Percentiles rank a stretch among this genome's conserved stretches.
These are phyloP conservation scores for Cladosporium sp. DNA, from an alignment of 2,329 filamentous ascomycete genomes.

Conservation along the genomic window DNA sequence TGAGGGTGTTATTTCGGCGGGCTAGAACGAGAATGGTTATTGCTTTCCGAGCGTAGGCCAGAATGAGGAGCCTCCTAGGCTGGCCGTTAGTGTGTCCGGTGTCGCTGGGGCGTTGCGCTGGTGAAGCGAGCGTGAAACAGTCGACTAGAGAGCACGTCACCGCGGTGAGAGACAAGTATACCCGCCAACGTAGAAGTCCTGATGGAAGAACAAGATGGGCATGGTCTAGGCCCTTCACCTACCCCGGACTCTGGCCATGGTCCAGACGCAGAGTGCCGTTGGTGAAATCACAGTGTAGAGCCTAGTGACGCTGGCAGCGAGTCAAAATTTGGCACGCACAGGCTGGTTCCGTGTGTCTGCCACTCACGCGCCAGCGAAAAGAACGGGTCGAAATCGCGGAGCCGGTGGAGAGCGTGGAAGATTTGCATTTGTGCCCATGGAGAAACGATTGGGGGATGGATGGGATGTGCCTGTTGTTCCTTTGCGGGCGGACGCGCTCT, in stretches of 20 bases:
- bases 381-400: constrained; percentile 8
- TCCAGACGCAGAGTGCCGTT: constrained; percentile 12
- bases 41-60: constrained; percentile 5
- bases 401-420: constrained; percentile 9
- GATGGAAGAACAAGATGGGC: not conserved
- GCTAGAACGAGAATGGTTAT: constrained; percentile 3
- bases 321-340: constrained; percentile 1
- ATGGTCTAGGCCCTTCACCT: constrained; percentile 11
- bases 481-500: not conserved
- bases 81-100: not conserved
- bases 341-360: not conserved
- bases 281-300: constrained; percentile 1
- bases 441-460: not conserved
- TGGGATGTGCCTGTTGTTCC: not conserved
- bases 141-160: not conserved
- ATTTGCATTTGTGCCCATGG: constrained; percentile 12
- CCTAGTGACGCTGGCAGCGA: constrained; percentile 12
- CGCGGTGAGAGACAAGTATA: constrained; percentile 6
- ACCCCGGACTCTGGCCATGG: constrained; percentile 11
- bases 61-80: not conserved
- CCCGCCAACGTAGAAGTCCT: constrained; percentile 13
- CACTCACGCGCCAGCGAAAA: constrained; percentile 3
- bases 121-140: constrained; percentile 4
- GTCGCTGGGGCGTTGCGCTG: not conserved
- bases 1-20: constrained; percentile 4